Base-by-base conservation (phyloP, 73 alveolate species). In the Tetrahymena elliotti region DNA sequence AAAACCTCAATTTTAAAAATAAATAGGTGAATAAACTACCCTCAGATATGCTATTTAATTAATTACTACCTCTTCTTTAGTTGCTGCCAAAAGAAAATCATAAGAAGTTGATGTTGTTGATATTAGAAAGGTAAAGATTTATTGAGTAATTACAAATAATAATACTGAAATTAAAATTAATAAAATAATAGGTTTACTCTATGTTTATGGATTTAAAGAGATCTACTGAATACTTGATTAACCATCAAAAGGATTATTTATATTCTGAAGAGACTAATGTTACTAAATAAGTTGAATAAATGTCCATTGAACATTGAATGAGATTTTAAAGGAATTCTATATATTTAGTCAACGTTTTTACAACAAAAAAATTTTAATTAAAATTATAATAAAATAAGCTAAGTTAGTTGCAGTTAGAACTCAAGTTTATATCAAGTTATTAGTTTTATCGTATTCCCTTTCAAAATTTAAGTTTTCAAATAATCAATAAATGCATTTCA, bases 171-270 rank as follows among this genome's bases (percentile, higher is more conserved):
- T 16, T 39, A 93, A 22, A 37, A 0, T 33, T 33, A 36, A 20
- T 95, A 82, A 94, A 96, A 47, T 53, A 96, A 93, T 92, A 97
- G 98, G 99, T 98, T 47, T 98, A 98, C 94, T 95, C 98, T 33
- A 97, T 98, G 97, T 98, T 98, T 84, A 98, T 97, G 35, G 99
- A 98, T 94, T 97, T 98, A 93, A 97, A 98, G 95, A 94, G 99
- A 97, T 94, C 98, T 52, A 97, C 99, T 33, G 98, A 98, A 94
- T 98, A 97, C 98, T 96, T 98, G 93, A 96, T 95, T 97, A 99
- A 98, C 94, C 97, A 97, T 94, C 97, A 97, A 94, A 95, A 93
- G 38, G 98, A 97, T 83, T 98, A 97, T 95, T 92, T 97, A 97
- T 97, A 97, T 97, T 95, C 93, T 84, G 98, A 98, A 94, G 88